These are phyloP conservation scores for Alternaria sp. DNA, from an alignment of 2,329 filamentous ascomycete species.

Conservation along the genomic window DNA sequence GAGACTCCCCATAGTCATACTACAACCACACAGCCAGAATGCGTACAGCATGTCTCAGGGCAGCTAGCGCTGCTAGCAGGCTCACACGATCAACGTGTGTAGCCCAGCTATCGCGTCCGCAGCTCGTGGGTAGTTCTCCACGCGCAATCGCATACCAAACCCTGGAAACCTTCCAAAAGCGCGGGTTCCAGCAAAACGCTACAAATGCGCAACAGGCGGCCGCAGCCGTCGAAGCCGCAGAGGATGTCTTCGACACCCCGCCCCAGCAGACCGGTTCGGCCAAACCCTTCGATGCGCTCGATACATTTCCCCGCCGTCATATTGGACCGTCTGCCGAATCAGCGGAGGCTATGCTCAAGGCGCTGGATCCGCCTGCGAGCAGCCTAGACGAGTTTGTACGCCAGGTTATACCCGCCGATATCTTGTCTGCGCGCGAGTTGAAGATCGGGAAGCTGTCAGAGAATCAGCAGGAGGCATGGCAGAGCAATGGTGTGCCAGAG, in stretches of 20 bases:
- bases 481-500: constrained; percentile 59
- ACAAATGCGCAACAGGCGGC: constrained; percentile 28
- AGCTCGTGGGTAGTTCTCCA: constrained; percentile 26
- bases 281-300: constrained; percentile 57
- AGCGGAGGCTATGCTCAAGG: constrained; percentile 79
- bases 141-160: constrained; percentile 27
- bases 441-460: constrained; percentile 55
- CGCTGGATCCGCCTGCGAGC: constrained; percentile 75
- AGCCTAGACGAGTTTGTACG: constrained; percentile 83
- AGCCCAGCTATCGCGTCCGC: constrained; percentile 33
- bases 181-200: constrained; percentile 37
- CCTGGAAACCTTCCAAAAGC: constrained; percentile 27
- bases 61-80: constrained; percentile 42
- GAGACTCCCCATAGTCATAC: constrained; percentile 7
- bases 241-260: constrained; percentile 43
- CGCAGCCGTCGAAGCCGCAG: constrained; percentile 34
- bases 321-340: constrained; percentile 82
- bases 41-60: constrained; percentile 44
- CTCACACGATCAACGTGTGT: constrained; percentile 34
- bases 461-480: constrained; percentile 57
- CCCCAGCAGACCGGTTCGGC: constrained; percentile 28
- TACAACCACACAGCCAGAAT: constrained; percentile 28
- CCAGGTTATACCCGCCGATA: constrained; percentile 83
- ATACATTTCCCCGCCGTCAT: constrained; percentile 81
- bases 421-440: constrained; percentile 73